A percentile compares a stretch with the other conserved stretches of the same genome.
Evolutionary conservation across 257 asterid species (phyloP).

Genomic region (Solanum etuberosum): DNA sequence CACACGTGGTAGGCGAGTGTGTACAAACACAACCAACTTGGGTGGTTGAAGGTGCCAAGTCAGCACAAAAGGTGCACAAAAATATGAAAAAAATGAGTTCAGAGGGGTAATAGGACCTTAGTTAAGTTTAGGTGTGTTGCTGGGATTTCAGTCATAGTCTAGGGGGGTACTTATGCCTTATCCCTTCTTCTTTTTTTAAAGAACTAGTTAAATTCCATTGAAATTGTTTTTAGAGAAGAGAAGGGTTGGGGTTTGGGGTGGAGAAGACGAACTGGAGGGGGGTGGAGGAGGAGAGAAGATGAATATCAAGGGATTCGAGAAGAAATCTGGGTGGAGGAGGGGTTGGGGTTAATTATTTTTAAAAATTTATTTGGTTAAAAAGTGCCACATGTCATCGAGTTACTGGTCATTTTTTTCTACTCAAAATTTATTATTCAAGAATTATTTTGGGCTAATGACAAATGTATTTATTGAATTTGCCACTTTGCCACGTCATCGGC

Average conservation of each 20-base stretch:
- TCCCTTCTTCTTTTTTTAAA: too few relatives aligned
- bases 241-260: background rate
- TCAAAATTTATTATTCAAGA: background rate
- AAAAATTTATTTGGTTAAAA: too few relatives aligned
- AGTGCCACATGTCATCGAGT: background rate
- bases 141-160: too few relatives aligned
- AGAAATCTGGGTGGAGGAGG: background rate
- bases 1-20: too few relatives aligned
- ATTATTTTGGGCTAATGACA: background rate
- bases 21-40: too few relatives aligned
- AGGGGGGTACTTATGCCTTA: too few relatives aligned
- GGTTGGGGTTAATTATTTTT: background rate
- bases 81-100: too few relatives aligned
- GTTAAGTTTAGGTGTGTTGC: too few relatives aligned
- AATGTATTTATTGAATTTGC: too few relatives aligned
- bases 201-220: background rate
- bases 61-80: too few relatives aligned
- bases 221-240: background rate
- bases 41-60: too few relatives aligned
- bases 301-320: background rate
- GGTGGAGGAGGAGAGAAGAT: background rate
- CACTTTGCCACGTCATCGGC: background rate
- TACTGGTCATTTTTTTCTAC: background rate
- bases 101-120: too few relatives aligned
- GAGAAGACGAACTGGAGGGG: background rate